These are phyloP conservation scores for Nakazawaea molendinolei DNA, from an alignment of 805 yeast species.

Conservation along the genomic window DNA sequence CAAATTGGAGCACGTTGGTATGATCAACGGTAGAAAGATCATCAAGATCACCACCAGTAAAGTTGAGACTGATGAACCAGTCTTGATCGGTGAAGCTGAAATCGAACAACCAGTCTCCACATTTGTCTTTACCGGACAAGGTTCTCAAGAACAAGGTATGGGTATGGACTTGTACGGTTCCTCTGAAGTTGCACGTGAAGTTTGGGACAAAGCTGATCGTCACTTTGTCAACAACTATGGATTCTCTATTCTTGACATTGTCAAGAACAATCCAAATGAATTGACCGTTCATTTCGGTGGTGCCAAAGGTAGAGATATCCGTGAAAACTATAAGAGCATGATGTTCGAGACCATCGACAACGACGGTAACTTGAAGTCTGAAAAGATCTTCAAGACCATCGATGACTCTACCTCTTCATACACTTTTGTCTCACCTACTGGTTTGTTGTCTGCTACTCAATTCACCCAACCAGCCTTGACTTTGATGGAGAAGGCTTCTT, in stretches of 20 bases:
- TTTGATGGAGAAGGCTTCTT: conserved; percentile 97
- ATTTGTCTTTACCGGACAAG: conserved; percentile 98
- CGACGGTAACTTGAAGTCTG: conserved; percentile 78
- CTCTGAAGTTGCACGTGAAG: conserved; percentile 86
- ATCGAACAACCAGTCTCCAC: conserved; percentile 97
- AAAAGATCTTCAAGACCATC: conserved; percentile 92
- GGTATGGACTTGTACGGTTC: conserved; percentile 97
- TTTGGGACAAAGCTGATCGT: conserved; percentile 96
- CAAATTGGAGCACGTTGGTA: conserved; percentile 89
- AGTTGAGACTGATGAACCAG: conserved; percentile 69
- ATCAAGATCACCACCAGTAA: conserved; percentile 86
- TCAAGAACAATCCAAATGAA: conserved; percentile 91
- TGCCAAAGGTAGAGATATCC: conserved; percentile 89
- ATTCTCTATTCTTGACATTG: conserved; percentile 94
- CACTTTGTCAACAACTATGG: conserved; percentile 94
- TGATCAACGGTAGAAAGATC: conserved; percentile 98
- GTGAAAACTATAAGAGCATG: conserved; percentile 94
- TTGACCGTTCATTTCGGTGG: conserved; percentile 97
- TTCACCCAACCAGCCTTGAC: conserved; percentile 99
- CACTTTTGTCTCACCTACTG: conserved; percentile 90
- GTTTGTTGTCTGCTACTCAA: conserved; percentile 95
- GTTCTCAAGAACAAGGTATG: conserved; percentile 99
- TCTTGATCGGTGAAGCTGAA: conserved; percentile 93
- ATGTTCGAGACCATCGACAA: conserved; percentile 91
- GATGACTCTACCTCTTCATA: conserved; percentile 72